These are phyloP conservation scores for Bipolaris cookei DNA, from an alignment of 2,329 filamentous ascomycete species.

Conservation along the genomic window DNA sequence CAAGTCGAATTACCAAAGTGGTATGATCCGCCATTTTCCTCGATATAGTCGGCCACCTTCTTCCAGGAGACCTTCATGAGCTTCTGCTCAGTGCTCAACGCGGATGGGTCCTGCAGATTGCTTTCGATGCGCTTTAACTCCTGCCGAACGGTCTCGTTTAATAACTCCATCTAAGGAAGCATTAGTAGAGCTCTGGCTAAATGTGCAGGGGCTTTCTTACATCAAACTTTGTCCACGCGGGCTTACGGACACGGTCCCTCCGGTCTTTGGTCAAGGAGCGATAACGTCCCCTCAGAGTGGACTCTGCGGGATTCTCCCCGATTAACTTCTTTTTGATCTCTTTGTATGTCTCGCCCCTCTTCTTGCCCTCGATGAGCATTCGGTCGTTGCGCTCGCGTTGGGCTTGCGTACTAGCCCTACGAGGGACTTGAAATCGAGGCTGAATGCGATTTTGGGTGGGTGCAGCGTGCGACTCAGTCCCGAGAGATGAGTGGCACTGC, in stretches of 20 bases:
- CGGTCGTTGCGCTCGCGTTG: slow-evolving; percentile 36
- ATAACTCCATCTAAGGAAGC: slow-evolving; percentile 29
- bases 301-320: slow-evolving; percentile 69
- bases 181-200: slow-evolving; percentile 12
- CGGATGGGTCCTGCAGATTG: slow-evolving; percentile 12
- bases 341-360: slow-evolving; percentile 66
- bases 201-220: slow-evolving; percentile 61
- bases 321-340: slow-evolving; percentile 65
- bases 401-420: slow-evolving; percentile 2
- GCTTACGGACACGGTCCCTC: slow-evolving; percentile 67
- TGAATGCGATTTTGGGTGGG: slow-evolving; percentile 2
- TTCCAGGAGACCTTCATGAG: slow-evolving; percentile 63
- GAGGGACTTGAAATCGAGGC: slow-evolving; percentile 5
- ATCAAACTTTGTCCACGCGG: slow-evolving; percentile 67
- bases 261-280: slow-evolving; percentile 69
- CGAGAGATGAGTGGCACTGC: not conserved
- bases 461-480: not conserved
- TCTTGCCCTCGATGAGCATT: slow-evolving; percentile 61
- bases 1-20: slow-evolving; percentile 66
- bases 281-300: slow-evolving; percentile 72
- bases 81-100: slow-evolving; percentile 24
- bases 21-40: slow-evolving; percentile 61
- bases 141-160: slow-evolving; percentile 29
- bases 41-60: slow-evolving; percentile 62
- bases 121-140: slow-evolving; percentile 31